phyloP scores from a whole-genome alignment of 1,284 basidiomycete genomes.

The Tilletia setariae region DNA sequence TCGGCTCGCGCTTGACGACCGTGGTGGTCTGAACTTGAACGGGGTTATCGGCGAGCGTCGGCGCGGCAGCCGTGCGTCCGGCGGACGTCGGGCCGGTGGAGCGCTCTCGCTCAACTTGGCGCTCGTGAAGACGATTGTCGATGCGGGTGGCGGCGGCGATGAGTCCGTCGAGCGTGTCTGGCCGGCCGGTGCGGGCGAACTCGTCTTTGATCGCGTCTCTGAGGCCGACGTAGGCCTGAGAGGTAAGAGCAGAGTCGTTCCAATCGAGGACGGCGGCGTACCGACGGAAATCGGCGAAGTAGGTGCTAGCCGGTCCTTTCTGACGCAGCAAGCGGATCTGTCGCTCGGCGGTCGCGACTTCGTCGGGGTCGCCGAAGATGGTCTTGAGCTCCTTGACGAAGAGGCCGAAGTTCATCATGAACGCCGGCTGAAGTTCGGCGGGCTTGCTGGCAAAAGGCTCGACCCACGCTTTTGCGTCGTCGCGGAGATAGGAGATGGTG shows the following conservation, averaged over 20 bases:
- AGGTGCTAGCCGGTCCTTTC: neutral
- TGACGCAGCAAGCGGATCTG: neutral
- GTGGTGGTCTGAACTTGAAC: neutral
- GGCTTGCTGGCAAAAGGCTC: constrained; percentile 13
- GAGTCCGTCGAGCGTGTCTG: too few species aligned
- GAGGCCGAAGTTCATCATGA: too few species aligned
- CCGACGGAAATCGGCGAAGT: constrained; percentile 16
- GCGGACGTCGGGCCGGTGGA: too few species aligned
- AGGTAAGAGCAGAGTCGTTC: too few species aligned
- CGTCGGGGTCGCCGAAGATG: too few species aligned
- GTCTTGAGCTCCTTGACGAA: too few species aligned
- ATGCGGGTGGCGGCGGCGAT: too few species aligned
- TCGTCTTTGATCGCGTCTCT: too few species aligned
- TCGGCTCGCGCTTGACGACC: neutral
- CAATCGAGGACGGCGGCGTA: too few species aligned
- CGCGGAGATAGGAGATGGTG: neutral
- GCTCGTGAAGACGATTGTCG: constrained; percentile 14
- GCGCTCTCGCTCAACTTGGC: constrained; percentile 1
- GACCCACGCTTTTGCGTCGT: constrained; percentile 7
- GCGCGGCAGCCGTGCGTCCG: neutral
- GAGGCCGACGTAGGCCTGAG: too few species aligned
- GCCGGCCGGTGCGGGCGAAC: too few species aligned
- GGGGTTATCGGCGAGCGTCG: neutral
- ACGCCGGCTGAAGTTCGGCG: too few species aligned
- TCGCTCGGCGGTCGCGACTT: neutral